These are phyloP conservation scores for Osmozyma mogii DNA, from an alignment of 805 yeast genomes.

Conservation along the genomic window DNA sequence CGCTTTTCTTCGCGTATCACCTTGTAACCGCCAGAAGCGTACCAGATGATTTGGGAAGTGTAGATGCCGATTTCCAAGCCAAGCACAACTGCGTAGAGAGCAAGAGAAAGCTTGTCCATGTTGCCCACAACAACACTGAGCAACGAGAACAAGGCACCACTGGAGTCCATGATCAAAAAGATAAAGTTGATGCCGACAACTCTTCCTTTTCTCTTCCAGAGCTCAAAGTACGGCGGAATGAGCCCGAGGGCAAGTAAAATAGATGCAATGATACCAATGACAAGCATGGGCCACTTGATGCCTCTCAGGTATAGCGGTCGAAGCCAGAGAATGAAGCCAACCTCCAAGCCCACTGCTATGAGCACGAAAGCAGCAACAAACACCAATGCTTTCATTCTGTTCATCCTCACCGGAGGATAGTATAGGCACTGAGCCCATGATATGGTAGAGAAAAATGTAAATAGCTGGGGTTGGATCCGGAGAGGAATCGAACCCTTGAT, in stretches of 20 bases:
- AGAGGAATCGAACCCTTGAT: conserved; percentile 68
- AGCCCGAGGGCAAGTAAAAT: conserved; percentile 69
- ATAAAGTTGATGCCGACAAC: conserved; percentile 86
- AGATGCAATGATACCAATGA: conserved; percentile 77
- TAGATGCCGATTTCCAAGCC: conserved; percentile 73
- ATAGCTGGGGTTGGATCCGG: conserved; percentile 81
- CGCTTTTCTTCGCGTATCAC: conserved; percentile 18
- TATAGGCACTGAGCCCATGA: conserved; percentile 56
- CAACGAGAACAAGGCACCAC: conserved; percentile 76
- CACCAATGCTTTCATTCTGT: conserved; percentile 26
- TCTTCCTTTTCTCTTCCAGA: conserved; percentile 69
- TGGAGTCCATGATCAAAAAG: conserved; percentile 65
- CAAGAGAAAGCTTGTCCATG: conserved; percentile 72
- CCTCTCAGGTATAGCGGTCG: conserved; percentile 42
- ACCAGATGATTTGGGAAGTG: conserved; percentile 65
- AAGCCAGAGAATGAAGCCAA: conserved; percentile 66
- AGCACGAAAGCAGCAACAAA: conserved; percentile 31
- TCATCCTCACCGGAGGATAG: conserved; percentile 58
- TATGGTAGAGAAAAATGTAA: conserved; percentile 58
- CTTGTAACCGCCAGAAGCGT: conserved; percentile 24
- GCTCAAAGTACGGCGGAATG: conserved; percentile 82
- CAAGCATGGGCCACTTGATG: conserved; percentile 69
- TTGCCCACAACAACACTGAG: conserved; percentile 47
- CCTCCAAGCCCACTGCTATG: conserved; percentile 51
- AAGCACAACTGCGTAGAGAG: conserved; percentile 67